These are phyloP conservation scores for Penicillium paxilli DNA, from an alignment of 495 filamentous ascomycete genomes.

Conservation along the genomic window DNA sequence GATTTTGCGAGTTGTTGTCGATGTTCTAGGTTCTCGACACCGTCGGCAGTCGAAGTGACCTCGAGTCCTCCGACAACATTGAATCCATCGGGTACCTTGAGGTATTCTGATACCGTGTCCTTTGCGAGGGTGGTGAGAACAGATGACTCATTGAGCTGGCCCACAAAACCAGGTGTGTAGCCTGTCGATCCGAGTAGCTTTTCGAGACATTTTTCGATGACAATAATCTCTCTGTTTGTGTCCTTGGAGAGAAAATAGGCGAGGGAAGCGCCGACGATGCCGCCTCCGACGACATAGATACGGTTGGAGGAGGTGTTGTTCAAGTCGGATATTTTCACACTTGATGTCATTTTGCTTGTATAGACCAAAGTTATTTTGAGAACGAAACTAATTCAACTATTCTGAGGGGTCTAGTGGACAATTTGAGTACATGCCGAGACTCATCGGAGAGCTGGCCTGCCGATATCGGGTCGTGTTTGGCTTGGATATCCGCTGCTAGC, in stretches of 20 bases:
- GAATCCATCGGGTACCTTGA: slow-evolving; percentile 27
- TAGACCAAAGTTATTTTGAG: background rate
- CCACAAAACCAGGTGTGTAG: slow-evolving; percentile 37
- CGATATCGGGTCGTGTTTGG: background rate
- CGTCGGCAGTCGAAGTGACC: slow-evolving; percentile 24
- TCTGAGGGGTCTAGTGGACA: background rate
- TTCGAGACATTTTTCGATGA: slow-evolving; percentile 27
- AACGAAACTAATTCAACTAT: background rate
- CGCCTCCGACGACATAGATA: slow-evolving; percentile 45
- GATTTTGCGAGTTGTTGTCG: slow-evolving; percentile 19
- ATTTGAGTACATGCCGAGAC: background rate
- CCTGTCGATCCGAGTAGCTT: slow-evolving; percentile 27
- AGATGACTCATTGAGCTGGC: slow-evolving; percentile 36
- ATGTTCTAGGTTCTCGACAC: slow-evolving; percentile 20
- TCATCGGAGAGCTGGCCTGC: background rate
- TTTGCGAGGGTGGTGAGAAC: slow-evolving; percentile 31
- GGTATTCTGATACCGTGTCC: slow-evolving; percentile 32
- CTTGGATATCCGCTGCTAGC: background rate
- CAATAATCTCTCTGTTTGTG: slow-evolving; percentile 17
- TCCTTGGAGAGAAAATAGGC: slow-evolving; percentile 31
- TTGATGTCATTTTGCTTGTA: slow-evolving; percentile 6
- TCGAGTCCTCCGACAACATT: slow-evolving; percentile 33
- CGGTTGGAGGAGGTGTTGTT: slow-evolving; percentile 10
- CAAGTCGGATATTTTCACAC: slow-evolving; percentile 13
- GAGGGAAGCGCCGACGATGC: slow-evolving; percentile 44